Conservation (phyloP, 2,329 filamentous ascomycete genomes). For the Hypoxylon sp. region DNA sequence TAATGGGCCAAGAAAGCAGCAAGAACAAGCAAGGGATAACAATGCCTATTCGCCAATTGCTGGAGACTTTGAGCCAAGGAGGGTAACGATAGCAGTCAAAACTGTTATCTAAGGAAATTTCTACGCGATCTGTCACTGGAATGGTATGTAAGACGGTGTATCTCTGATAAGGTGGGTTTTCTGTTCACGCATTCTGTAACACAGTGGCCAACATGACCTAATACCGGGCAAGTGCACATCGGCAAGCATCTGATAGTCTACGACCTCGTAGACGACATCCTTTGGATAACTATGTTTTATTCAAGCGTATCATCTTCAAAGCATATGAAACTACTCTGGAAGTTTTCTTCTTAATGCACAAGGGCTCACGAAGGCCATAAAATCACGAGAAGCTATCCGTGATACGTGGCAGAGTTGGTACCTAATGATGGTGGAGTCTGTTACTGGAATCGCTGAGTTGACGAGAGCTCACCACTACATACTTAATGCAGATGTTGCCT, state of each 20-base stretch:
- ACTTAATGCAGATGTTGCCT: background rate
- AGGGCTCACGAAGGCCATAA: background rate
- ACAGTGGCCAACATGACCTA: conserved; percentile 16
- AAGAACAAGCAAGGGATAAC: conserved; percentile 30
- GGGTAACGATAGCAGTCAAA: conserved; percentile 15
- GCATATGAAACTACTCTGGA: background rate
- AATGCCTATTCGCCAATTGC: conserved; percentile 15
- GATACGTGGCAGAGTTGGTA: background rate
- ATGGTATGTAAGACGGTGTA: conserved; percentile 12
- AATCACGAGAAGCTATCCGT: background rate
- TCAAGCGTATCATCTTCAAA: background rate
- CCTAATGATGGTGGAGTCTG: background rate
- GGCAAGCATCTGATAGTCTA: background rate
- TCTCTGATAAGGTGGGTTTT: conserved; percentile 16
- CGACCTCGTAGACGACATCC: background rate
- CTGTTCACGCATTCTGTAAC: conserved; percentile 5
- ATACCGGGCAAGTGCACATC: conserved; percentile 3
- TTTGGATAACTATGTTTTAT: background rate
- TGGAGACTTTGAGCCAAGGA: conserved; percentile 6
- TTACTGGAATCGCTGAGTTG: background rate
- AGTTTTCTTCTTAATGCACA: no score
- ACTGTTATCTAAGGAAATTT: conserved; percentile 4
- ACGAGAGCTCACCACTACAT: background rate
- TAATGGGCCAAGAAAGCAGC: conserved; percentile 3
- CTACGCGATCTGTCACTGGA: conserved; percentile 7